Conservation (phyloP, 2,329 filamentous ascomycete species). For the Cladosporium phlei region DNA sequence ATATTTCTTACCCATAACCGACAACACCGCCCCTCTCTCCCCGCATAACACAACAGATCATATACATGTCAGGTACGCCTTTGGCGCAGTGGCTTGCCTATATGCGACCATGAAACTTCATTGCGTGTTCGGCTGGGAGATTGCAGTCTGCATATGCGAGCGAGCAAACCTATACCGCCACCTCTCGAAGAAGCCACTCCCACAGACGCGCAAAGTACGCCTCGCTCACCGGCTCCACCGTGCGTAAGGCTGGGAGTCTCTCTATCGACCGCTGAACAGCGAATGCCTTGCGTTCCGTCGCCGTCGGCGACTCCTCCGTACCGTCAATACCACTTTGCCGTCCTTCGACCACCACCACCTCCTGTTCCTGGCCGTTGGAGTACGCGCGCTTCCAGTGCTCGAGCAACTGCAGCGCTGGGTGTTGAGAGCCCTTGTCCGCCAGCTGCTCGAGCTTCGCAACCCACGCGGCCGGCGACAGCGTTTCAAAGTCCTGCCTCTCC, state of each 20-base stretch:
- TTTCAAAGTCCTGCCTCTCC: conserved; percentile 35
- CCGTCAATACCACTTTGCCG: conserved; percentile 6
- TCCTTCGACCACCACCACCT: no score
- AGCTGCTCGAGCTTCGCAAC: conserved; percentile 33
- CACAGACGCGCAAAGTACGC: conserved; percentile 42
- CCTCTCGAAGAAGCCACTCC: conserved; percentile 34
- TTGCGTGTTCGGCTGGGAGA: conserved; percentile 11
- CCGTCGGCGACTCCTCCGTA: conserved; percentile 8
- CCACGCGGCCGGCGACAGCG: conserved; percentile 41
- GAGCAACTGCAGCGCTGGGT: conserved; percentile 46
- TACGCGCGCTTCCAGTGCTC: conserved; percentile 48
- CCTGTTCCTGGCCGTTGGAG: conserved; percentile 14
- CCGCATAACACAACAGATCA: conserved; percentile 5
- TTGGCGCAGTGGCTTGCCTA: conserved; percentile 2
- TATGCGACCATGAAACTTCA: conserved; percentile 13
- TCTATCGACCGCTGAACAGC: conserved; percentile 32
- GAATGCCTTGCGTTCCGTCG: conserved; percentile 27
- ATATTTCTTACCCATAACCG: no score
- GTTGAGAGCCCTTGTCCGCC: conserved; percentile 28
- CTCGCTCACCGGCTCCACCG: conserved; percentile 40
- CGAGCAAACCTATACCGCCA: conserved; percentile 16
- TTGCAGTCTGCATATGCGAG: conserved; percentile 13
- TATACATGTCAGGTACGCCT: conserved; percentile 10
- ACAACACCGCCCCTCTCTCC: conserved; percentile 6
- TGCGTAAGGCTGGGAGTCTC: conserved; percentile 32